A percentile compares a stretch with the other conserved stretches of the same genome.
Conservation (phyloP, 169 alveolate genomes). For the Plasmodium relictum region DNA sequence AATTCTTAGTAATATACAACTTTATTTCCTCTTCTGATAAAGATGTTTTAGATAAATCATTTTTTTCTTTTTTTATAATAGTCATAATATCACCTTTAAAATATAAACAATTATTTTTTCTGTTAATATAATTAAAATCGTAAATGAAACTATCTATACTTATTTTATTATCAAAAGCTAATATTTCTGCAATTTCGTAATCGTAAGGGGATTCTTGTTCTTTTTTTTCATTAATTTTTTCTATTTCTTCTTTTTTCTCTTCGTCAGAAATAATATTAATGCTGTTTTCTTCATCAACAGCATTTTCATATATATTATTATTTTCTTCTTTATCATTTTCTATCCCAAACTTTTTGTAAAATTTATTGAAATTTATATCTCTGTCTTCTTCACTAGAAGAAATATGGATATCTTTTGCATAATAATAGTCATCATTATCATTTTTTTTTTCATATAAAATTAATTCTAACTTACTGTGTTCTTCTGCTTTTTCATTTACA, state of each 20-base stretch:
- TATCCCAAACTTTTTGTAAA: background rate
- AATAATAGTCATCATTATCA: constrained; percentile 23
- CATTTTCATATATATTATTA: background rate
- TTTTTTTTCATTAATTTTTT: background rate
- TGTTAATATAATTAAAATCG: constrained; percentile 20
- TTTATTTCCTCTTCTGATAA: constrained; percentile 35
- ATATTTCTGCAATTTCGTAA: constrained; percentile 12
- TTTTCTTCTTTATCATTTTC: background rate
- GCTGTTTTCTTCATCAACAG: background rate
- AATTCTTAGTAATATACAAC: constrained; percentile 12
- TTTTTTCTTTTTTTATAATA: constrained; percentile 36
- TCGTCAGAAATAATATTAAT: background rate
- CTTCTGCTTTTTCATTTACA: constrained; percentile 54
- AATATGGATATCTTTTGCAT: background rate
- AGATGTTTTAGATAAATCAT: background rate
- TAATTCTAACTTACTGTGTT: constrained; percentile 26
- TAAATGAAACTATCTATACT: constrained; percentile 54
- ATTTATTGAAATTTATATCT: background rate
- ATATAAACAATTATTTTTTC: constrained; percentile 34
- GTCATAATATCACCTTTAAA: constrained; percentile 58
- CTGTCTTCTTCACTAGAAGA: constrained; percentile 6
- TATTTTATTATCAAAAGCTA: constrained; percentile 43
- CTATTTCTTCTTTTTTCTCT: background rate
- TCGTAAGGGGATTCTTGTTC: background rate
- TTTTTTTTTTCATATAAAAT: constrained; percentile 32